Conservation (phyloP, 371 early-diverging fungal species). For the Mortierella sp. region DNA sequence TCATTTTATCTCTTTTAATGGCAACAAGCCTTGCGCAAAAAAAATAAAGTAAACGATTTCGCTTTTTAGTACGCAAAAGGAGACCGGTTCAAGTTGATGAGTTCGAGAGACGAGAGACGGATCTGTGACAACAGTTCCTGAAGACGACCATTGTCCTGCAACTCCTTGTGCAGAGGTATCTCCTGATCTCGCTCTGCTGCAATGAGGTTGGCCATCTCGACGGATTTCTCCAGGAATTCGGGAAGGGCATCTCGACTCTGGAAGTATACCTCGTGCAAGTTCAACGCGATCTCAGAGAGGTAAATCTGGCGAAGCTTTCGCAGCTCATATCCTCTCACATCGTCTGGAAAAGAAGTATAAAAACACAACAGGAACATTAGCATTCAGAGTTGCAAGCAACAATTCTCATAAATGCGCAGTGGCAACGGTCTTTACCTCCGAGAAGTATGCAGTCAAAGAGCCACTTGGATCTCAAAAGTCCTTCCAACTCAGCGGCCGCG, state of each 20-base stretch:
- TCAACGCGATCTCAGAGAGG: slow-evolving; percentile 49
- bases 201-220: slow-evolving; percentile 45
- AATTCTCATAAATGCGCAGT: background rate
- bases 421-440: slow-evolving; percentile 31
- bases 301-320: slow-evolving; percentile 44
- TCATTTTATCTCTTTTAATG: background rate
- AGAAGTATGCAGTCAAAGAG: slow-evolving; percentile 41
- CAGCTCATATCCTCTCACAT: slow-evolving; percentile 34
- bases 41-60: background rate
- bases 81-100: slow-evolving; percentile 27
- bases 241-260: slow-evolving; percentile 34
- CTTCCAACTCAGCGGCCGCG: slow-evolving; percentile 32
- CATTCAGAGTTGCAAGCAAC: no score
- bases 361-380: background rate
- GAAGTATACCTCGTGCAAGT: slow-evolving; percentile 43
- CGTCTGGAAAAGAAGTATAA: slow-evolving; percentile 20
- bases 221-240: slow-evolving; percentile 36
- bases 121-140: slow-evolving; percentile 45
- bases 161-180: slow-evolving; percentile 41
- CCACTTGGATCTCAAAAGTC: slow-evolving; percentile 40
- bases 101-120: slow-evolving; percentile 46
- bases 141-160: slow-evolving; percentile 39
- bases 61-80: slow-evolving; percentile 38
- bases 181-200: slow-evolving; percentile 31
- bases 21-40: no score